Base-by-base conservation (phyloP, 495 filamentous ascomycete genomes). In the Aspergillus biplanus region DNA sequence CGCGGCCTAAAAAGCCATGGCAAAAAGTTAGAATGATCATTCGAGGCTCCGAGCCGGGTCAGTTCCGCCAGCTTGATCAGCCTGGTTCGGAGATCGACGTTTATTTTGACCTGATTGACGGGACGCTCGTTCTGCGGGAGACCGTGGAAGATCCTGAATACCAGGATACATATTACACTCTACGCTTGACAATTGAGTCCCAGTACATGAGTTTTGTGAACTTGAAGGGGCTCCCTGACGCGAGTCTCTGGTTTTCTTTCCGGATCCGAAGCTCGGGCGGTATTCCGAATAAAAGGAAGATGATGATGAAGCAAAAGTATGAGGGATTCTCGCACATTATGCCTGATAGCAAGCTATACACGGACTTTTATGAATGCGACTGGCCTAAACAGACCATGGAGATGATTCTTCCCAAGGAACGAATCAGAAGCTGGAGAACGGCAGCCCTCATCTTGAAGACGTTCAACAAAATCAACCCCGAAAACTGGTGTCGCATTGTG, bases 371-470 rank as follows among this genome's bases (percentile, higher is more conserved):
- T 34, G 31, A 61, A 6, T 65, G 60, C 31, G 37, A 53, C 12
- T 64, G 65, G 62, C 33, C 50, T 1, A 32, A 72, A 18, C 64
- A 67, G 47, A 49, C 47, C 7, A 34, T 78, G 6, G 70, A 69
- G 57, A 18, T 78, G 12, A 56, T 53, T 33, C 33, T 75, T 5
- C 73, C 73, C 4, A 62, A 52, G 32, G 50, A 62, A 15, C 59
- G 68, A n/a, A 62, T 69, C 50, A 49, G 47, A 13, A 63, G 63
- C 7, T 74, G 71, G 75, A 70, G 66, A 52, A 74, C 75, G 3
- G 67, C 69, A n/a, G 73, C 71, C 0, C 35, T 75, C 39, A 69
- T 75, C 35, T 56, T 74, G 31, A 70, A 70, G 60, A 71, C 75
- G 0, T 78, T 71, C 35, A 59, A 70, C 3, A 46, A 66, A 21